Evolutionary conservation across 306 rosid genomes (phyloP).

Genomic region (Gillenia trifoliata): DNA sequence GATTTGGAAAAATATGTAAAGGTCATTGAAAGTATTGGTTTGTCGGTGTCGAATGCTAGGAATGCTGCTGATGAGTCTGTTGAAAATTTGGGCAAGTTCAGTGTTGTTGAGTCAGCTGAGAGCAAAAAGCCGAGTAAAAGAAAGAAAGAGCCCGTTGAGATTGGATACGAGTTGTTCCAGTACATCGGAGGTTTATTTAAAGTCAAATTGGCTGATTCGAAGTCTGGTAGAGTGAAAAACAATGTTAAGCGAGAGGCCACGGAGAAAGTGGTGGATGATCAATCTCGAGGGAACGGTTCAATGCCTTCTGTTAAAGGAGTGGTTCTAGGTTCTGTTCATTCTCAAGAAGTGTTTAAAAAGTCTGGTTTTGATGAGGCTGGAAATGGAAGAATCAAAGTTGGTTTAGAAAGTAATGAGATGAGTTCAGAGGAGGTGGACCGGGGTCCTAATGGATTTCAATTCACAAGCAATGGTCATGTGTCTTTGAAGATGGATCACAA

Average conservation of each 20-base stretch:
- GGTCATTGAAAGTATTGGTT: constrained; percentile 37
- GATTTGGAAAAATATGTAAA: constrained; percentile 61
- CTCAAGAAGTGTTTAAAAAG: constrained; percentile 23
- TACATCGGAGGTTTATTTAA: constrained; percentile 54
- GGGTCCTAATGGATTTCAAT: constrained; percentile 33
- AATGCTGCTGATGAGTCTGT: constrained; percentile 33
- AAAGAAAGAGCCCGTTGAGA: constrained; percentile 54
- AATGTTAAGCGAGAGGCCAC: constrained; percentile 35
- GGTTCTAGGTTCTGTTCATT: constrained; percentile 28
- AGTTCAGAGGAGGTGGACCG: constrained; percentile 28
- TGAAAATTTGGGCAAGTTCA: constrained; percentile 41
- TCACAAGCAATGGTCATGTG: constrained; percentile 34
- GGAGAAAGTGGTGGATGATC: constrained; percentile 30
- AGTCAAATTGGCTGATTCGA: constrained; percentile 41
- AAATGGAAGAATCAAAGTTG: constrained; percentile 26
- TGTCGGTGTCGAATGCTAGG: constrained; percentile 44
- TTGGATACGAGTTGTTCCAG: constrained; percentile 52
- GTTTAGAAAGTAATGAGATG: constrained; percentile 23
- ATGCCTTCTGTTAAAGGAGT: constrained; percentile 27
- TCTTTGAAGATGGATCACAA: constrained; percentile 47
- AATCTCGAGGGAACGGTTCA: constrained; percentile 19
- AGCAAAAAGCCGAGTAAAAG: constrained; percentile 46
- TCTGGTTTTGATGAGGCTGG: constrained; percentile 28
- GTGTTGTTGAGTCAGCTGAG: constrained; percentile 37
- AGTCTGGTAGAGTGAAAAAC: constrained; percentile 41